Conservation (phyloP, 1,139 yeast species). For the Blastobotrys apis region DNA sequence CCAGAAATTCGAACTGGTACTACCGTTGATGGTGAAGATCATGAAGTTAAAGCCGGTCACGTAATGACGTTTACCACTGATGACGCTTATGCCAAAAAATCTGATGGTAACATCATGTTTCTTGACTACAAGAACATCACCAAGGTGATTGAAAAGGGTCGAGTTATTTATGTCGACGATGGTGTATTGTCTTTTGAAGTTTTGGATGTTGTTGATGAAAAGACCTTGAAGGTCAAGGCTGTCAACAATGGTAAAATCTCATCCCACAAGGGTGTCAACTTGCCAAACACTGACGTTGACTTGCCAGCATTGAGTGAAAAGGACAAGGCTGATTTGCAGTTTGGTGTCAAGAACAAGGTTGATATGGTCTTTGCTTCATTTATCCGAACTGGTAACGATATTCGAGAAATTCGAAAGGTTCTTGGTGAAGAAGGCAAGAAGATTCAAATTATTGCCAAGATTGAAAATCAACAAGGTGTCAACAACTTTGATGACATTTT, state of each 20-base stretch:
- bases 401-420: conserved; percentile 83
- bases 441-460: conserved; percentile 93
- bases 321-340: conserved; percentile 84
- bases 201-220: conserved; percentile 67
- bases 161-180: conserved; percentile 90
- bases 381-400: conserved; percentile 91
- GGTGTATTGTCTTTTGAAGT: conserved; percentile 97
- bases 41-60: conserved; percentile 77
- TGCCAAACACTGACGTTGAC: conserved; percentile 98
- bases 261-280: conserved; percentile 98
- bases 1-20: conserved; percentile 99
- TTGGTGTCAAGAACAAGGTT: conserved; percentile 95
- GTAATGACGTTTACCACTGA: conserved; percentile 93
- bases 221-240: conserved; percentile 80
- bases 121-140: conserved; percentile 95
- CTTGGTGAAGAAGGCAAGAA: conserved; percentile 96
- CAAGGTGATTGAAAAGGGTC: conserved; percentile 83
- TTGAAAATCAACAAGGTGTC: conserved; percentile 99
- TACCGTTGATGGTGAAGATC: conserved; percentile 74
- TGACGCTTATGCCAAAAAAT: conserved; percentile 63
- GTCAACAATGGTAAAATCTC: conserved; percentile 93
- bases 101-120: conserved; percentile 78
- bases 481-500: conserved; percentile 97
- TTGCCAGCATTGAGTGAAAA: conserved; percentile 96
- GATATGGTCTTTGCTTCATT: conserved; percentile 98